Base-by-base conservation (phyloP, 345 rosid species). In the Aquilaria yunnanensis region DNA sequence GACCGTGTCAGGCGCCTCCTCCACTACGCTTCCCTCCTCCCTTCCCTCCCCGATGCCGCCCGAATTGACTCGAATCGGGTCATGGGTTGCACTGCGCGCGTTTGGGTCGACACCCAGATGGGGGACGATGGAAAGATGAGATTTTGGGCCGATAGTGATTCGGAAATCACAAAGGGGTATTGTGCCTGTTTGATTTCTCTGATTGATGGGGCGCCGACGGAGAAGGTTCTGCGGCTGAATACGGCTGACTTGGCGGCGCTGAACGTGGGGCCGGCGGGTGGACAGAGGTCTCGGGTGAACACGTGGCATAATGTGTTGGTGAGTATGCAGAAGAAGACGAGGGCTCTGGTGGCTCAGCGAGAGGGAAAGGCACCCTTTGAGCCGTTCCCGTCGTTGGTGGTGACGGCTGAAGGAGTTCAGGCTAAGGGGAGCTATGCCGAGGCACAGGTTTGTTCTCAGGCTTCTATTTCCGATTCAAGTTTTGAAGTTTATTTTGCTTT, bases 251-350 rank as follows among this genome's bases (percentile, higher is more conserved):
- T 94, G 78, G 80, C 72, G 56, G 81, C 72, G 64, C 73, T 94
- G 61, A 86, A 83, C 66, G 88, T 87, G 57, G 87, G 96, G 29
- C 65, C 82, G 43, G 67, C 73, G 52, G 83, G 85, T 7, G 74
- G 70, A 5, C 89, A 79, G 72, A 80, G 87, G 72, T 90, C 97
- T 48, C 85, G 99, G 9, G 87, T 76, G 53, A 94, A 91, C 67
- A 89, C 99, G 0, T 95, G 99, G 99, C 90, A 88, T 56, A 95
- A 95, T 71, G 92, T 95, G 69, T 67, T 95, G 68, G 74, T 90
- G 31, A 77, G 84, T 59, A 87, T 91, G 97, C 99, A 91, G 72
- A 95, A 95, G 81, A 84, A 85, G 77, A 87, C 93, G 11, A 89
- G 83, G 67, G 72, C 71, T 32, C 59, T 91, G 55, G 76, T 85